Base-by-base conservation (phyloP, 2,329 filamentous ascomycete species). In the Parafenestella ontariensis region DNA sequence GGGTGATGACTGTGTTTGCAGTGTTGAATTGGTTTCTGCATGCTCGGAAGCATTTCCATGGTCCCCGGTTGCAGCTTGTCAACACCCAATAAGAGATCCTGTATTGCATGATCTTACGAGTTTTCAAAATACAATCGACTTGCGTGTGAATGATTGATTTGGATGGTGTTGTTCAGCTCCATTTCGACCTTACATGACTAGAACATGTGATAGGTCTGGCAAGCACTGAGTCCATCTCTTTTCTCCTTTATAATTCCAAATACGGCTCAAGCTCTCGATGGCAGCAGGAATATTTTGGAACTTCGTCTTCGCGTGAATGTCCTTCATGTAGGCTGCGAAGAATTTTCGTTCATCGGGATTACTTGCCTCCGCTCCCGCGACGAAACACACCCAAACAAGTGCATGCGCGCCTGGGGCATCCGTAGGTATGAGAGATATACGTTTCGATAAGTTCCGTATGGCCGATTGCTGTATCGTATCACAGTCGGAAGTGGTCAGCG, bases 341-440 rank as follows among this genome's bases (percentile, higher is more conserved):
- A 60, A 65, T 7, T 46, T 33, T 24, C 64, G 49, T 13, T 62
- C 58, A 9, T 21, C 28, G 3, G 44, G 55, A 21, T 64, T 55
- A 8, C 42, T 54, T 10, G 60, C 40, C 23, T 55, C 62, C 2
- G 61, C 64, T 17, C 57, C 62, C 20, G 57, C 64, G 20, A 67
- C 39, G 36, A 67, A 67, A 34, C 61, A 65, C 2, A 59, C 57
- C 62, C 62, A 65, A 4, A 65, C 64, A 1, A 67, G 52, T 1
- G 57, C 58, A 29, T 67, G 64, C 1, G 59, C 58, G 5, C 61
- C 59, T 10, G 48, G 57, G 8, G 51, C 39, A 11, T 45, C 31
- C 5, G 60, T 55, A 9, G 53, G 31, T 5, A 65, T 56, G 9
- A 50, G 29, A 4, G 50, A 58, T 10, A 62, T 33, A n/a, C 46